Evolutionary conservation across 805 yeast species (phyloP), one percentile per base, ranked within the genome.

Genomic region (Osmozyma mogii): DNA sequence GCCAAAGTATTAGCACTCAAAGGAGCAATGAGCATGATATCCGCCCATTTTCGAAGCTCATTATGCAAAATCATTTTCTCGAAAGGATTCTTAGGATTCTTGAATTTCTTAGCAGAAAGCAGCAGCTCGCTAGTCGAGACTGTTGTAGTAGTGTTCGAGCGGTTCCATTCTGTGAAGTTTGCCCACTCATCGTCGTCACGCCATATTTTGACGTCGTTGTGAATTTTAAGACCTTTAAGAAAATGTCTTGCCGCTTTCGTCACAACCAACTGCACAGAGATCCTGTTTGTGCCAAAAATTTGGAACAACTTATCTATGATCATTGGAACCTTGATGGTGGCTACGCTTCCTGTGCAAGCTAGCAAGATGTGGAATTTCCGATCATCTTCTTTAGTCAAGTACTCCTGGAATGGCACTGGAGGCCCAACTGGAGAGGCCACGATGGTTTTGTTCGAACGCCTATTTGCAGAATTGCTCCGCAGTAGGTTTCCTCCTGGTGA

Each of bases 341-440:
- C 98, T 3, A 92, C 96, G 2, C 95, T 83, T 1, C 98, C 98
- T 1, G 97, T 84, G 12, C 94, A 94, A 12, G 94, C 98, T 24
- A 92, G 65, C 34, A 92, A 62, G 25, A 92, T 78, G 54, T 92
- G 98, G 33, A 84, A 67, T 49, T 87, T 88, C 25, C 78, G 26
- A 24, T 31, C 30, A n/a, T 29, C 18, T 24, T 47, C 44, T 44
- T 75, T 76, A 32, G 73, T 71, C 35, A 83, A 63, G 50, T 75
- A 82, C 40, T 81, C 77, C 17, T 78, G 78, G 44, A 82, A 82
- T 15, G 89, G 89, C 1, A 78, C 78, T 11, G 78, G 75, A 1
- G 84, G 81, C 2, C 78, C 73, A 27, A 68, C 61, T 9, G 75
- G 75, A 14, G 74, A 56, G 12, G 73, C 68, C 24, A 76, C 75